Percentiles rank a stretch among this genome's conserved stretches.
Conservation (phyloP, 169 alveolate species). For the Plasmodium adleri region DNA sequence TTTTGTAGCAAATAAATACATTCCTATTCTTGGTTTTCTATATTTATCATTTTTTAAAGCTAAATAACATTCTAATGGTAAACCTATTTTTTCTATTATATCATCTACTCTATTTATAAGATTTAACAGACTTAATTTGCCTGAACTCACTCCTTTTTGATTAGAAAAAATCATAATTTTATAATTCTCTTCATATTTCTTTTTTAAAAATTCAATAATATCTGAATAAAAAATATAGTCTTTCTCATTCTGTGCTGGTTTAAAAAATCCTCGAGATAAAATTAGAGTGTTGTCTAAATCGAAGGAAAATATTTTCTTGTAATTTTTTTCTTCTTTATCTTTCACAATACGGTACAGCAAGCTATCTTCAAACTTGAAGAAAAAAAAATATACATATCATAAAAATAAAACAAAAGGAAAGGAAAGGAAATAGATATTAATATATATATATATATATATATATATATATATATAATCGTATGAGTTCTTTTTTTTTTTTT, state of each 20-base stretch:
- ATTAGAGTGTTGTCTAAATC: conserved; percentile 68
- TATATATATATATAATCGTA: background rate
- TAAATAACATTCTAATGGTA: conserved; percentile 74
- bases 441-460: too few relatives aligned
- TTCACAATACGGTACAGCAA: conserved; percentile 57
- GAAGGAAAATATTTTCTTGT: conserved; percentile 46
- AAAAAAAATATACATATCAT: background rate
- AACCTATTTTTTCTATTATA: conserved; percentile 58
- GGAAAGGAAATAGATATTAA: too few relatives aligned
- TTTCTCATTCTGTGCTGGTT: conserved; percentile 68
- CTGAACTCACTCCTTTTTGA: conserved; percentile 71
- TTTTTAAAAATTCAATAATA: conserved; percentile 56
- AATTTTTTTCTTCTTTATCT: conserved; percentile 38
- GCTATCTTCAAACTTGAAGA: conserved; percentile 55
- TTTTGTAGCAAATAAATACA: conserved; percentile 80
- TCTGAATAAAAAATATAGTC: conserved; percentile 67
- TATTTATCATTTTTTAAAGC: conserved; percentile 73
- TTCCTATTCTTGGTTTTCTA: conserved; percentile 80
- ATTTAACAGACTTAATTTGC: conserved; percentile 43
- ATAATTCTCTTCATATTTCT: conserved; percentile 44
- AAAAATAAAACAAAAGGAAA: background rate
- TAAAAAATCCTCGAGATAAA: conserved; percentile 50
- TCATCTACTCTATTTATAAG: conserved; percentile 53
- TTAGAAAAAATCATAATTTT: conserved; percentile 64
- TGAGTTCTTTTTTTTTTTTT: too few relatives aligned